Evolutionary conservation across 768 basidiomycete species (phyloP).

Genomic region (Tubosaeta sp.): DNA sequence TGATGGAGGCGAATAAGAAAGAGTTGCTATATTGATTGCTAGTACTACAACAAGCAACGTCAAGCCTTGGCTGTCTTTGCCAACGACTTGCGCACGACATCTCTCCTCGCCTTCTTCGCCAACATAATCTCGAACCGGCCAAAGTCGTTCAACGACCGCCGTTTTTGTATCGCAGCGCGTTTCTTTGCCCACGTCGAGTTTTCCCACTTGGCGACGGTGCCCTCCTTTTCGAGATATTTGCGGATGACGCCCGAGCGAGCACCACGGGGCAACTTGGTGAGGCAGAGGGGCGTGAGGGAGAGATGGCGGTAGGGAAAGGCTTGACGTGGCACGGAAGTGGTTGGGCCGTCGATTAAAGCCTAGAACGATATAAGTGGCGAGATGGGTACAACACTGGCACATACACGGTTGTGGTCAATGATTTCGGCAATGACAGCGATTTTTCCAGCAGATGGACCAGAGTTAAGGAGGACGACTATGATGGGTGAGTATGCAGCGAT

Average conservation of each 20-base stretch:
- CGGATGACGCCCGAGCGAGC: constrained; percentile 79
- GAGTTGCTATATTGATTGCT: constrained; percentile 10
- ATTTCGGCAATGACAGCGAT: constrained; percentile 96
- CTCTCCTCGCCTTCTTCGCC: constrained; percentile 83
- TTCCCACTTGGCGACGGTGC: constrained; percentile 82
- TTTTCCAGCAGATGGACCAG: constrained; percentile 80
- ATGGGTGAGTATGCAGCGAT: constrained; percentile 1
- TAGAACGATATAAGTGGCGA: constrained; percentile 28
- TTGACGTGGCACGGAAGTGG: constrained; percentile 89
- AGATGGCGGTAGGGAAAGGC: constrained; percentile 89
- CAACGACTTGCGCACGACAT: constrained; percentile 67
- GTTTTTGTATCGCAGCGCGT: constrained; percentile 66
- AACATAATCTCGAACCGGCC: constrained; percentile 86
- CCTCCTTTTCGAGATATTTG: constrained; percentile 87
- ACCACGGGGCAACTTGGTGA: constrained; percentile 81
- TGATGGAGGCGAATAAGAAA: constrained; percentile 19
- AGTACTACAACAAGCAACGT: not conserved
- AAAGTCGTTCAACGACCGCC: constrained; percentile 84
- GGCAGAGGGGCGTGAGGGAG: constrained; percentile 80
- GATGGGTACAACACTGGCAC: not conserved
- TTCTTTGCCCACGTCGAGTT: constrained; percentile 86
- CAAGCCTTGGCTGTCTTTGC: constrained; percentile 38
- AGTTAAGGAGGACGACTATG: constrained; percentile 84
- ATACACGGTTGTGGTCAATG: constrained; percentile 97
- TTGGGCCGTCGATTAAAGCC: constrained; percentile 96